phyloP scores from a whole-genome alignment of 2,329 filamentous ascomycete genomes.

The Aphanocladium album region DNA sequence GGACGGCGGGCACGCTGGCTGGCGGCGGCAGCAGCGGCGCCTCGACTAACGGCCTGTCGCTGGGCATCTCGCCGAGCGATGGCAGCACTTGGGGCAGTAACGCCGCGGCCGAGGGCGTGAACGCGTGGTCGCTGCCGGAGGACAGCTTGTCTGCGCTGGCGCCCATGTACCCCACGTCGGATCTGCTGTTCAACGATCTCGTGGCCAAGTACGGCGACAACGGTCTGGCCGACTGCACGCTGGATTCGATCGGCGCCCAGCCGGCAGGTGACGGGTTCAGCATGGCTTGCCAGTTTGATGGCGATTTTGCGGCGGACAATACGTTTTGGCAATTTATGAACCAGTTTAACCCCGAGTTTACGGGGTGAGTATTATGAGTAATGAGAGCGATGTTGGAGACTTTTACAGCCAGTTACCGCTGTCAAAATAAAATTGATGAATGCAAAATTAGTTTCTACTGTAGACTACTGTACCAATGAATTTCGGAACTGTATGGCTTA shows the following conservation, averaged over 20 bases:
- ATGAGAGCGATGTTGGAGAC: neutral
- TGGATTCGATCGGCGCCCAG: constrained; percentile 5
- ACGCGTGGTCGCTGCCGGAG: constrained; percentile 6
- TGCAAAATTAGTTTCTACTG: too few relatives aligned
- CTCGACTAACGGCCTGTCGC: neutral
- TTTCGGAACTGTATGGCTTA: too few relatives aligned
- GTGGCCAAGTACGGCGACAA: constrained; percentile 32
- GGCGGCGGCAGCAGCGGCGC: neutral
- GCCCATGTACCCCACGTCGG: constrained; percentile 52
- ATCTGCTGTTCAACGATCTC: constrained; percentile 53
- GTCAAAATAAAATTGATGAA: too few relatives aligned
- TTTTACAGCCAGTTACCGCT: too few relatives aligned
- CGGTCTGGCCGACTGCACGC: constrained; percentile 2
- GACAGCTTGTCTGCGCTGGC: constrained; percentile 43
- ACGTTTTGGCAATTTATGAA: constrained; percentile 55
- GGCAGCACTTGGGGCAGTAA: constrained; percentile 5
- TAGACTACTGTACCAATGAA: too few relatives aligned
- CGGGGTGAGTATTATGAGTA: neutral
- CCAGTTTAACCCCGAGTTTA: constrained; percentile 7
- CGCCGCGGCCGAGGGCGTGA: constrained; percentile 10
- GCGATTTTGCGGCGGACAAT: constrained; percentile 46
- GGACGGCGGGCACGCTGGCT: neutral
- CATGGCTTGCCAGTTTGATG: constrained; percentile 45
- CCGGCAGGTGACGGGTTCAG: constrained; percentile 14
- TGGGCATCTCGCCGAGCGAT: constrained; percentile 11